Conservation (phyloP, 2,329 filamentous ascomycete genomes). For the Pseudocercospora fijiensis region DNA sequence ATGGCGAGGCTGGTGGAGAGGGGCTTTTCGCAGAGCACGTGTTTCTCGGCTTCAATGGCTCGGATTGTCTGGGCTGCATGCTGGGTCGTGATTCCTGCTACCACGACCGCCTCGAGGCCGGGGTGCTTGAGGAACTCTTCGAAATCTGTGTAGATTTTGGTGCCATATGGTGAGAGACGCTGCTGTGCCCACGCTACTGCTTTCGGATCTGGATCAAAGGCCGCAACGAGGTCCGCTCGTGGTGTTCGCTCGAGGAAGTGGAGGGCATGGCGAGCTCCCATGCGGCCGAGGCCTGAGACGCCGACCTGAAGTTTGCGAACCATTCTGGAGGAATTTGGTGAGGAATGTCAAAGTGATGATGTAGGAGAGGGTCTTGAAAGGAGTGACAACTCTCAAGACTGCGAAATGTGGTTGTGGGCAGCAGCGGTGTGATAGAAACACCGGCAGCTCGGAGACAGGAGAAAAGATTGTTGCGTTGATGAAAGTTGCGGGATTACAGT, state of each 20-base stretch:
- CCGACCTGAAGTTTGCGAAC: constrained; percentile 46
- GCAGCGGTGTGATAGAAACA: not conserved
- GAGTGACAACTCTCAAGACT: not conserved
- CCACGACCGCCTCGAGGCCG: constrained; percentile 56
- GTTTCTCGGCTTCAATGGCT: constrained; percentile 55
- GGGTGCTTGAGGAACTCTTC: constrained; percentile 58
- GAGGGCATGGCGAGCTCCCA: constrained; percentile 52
- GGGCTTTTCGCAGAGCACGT: constrained; percentile 62
- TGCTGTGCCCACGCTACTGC: constrained; percentile 51
- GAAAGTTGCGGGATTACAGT: not conserved
- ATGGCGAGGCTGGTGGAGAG: constrained; percentile 59
- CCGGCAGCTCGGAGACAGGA: not conserved
- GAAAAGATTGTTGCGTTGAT: constrained; percentile 1
- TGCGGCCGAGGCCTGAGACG: constrained; percentile 51
- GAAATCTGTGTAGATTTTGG: constrained; percentile 55
- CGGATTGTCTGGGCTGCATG: constrained; percentile 59
- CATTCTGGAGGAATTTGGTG: constrained; percentile 23
- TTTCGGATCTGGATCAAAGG: constrained; percentile 46
- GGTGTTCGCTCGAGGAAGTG: constrained; percentile 50
- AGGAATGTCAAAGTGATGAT: not conserved
- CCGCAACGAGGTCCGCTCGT: constrained; percentile 49
- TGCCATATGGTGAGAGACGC: constrained; percentile 53
- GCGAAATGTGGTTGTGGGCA: not conserved
- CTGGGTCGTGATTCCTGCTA: constrained; percentile 56
- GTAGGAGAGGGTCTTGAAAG: not conserved